Evolutionary conservation across 2,329 filamentous ascomycete genomes (phyloP), one percentile per base, ranked within the genome.

Genomic region (Penicillium sp.): DNA sequence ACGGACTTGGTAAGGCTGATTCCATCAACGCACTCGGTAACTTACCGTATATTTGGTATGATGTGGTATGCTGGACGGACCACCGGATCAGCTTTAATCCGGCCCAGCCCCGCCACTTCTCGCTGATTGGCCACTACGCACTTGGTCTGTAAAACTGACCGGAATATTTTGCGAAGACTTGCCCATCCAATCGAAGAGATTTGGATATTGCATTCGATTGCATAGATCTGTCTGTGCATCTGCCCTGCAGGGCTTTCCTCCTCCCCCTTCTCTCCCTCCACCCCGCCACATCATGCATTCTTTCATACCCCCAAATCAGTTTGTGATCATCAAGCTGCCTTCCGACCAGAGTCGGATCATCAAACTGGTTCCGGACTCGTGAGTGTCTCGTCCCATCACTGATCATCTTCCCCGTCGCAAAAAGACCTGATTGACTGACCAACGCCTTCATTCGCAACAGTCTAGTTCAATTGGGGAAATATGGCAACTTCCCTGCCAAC

Each of bases 391-490:
- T 84, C 39, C 39, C 24, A 26, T 26, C 24, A 28, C 10, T 5
- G 24, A 28, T 26, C 5, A 43, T 10, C 16, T 11, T 18, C 18
- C 37, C 10, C n/a, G 21, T 26, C 23, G 23, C 39, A 28, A 43
- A 26, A 10, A 21, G 5, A 3, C 5, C 16, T 7, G 11, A 10
- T 21, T 13, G 8, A 39, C 36, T 39, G 3, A 52, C 37, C 23
- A 18, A 37, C 37, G 28, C 54, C 61, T 34, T 62, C 48, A 26
- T 28, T 37, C 2, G 16, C 39, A 9, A 45, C 63, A 97, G 92
- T 36, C 90, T 86, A 40, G 89, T 97, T 61, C 91, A 90, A 1
- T 81, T 97, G 29, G 92, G 92, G 52, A 97, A 97, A 83, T 96
- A 94, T 71, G 94, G 94, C 60, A 86, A 86, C 2, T 97, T 99